Percentiles rank a stretch among this genome's conserved stretches.
Conservation (phyloP, 2,329 filamentous ascomycete species). For the Talaromyces atroroseus region DNA sequence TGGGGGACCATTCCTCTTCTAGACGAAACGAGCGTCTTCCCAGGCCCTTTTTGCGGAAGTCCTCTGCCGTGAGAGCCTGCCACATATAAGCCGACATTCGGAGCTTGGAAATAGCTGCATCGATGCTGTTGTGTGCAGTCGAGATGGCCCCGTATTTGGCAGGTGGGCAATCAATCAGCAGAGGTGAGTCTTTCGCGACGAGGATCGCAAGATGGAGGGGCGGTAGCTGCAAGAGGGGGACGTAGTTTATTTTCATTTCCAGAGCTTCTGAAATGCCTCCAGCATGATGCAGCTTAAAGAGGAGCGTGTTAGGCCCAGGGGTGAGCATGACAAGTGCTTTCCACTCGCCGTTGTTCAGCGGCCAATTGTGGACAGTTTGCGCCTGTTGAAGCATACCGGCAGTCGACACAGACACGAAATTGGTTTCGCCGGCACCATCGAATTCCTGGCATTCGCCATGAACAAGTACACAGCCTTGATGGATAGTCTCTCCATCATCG, state of each 20-base stretch:
- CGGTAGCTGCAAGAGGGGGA: constrained; percentile 17
- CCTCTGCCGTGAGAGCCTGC: constrained; percentile 21
- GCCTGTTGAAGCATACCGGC: neutral
- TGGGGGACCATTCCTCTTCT: constrained; percentile 19
- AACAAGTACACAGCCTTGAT: constrained; percentile 14
- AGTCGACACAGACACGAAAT: neutral
- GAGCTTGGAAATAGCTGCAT: constrained; percentile 19
- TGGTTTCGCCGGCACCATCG: constrained; percentile 2
- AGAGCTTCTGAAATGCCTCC: constrained; percentile 9
- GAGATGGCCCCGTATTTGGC: constrained; percentile 17
- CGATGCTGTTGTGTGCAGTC: constrained; percentile 15
- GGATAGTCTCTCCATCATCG: constrained; percentile 12
- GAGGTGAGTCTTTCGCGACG: constrained; percentile 19
- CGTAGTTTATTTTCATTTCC: constrained; percentile 16
- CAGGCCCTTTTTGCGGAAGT: constrained; percentile 18
- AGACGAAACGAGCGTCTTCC: constrained; percentile 21
- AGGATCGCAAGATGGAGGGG: constrained; percentile 21
- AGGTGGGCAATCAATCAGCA: constrained; percentile 19
- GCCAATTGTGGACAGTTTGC: constrained; percentile 13
- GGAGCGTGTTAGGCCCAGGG: constrained; percentile 15
- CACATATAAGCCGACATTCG: constrained; percentile 22
- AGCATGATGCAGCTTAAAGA: constrained; percentile 11
- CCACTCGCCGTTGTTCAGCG: constrained; percentile 15
- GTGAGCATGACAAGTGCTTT: constrained; percentile 18
- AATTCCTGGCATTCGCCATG: constrained; percentile 12